These are phyloP conservation scores for Microstroma glucosiphilum DNA, from an alignment of 1,284 basidiomycete species.

Conservation along the genomic window DNA sequence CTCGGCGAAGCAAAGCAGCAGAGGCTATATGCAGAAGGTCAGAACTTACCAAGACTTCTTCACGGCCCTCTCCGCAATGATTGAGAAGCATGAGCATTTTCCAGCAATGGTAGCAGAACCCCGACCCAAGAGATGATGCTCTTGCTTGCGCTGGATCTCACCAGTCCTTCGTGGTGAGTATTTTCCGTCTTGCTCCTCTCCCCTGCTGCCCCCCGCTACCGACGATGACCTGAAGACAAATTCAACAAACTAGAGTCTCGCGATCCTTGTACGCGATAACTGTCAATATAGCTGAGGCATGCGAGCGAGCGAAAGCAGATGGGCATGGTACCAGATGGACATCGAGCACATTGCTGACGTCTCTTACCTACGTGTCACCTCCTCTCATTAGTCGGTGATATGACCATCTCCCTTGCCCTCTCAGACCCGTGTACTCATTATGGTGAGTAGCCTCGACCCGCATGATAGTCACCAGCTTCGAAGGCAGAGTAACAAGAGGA, in stretches of 20 bases:
- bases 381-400: not conserved
- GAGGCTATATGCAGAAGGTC: not conserved
- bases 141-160: not conserved
- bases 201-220: not conserved
- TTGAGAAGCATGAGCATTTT: too few relatives aligned
- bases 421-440: not conserved
- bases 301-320: slow-evolving; percentile 1
- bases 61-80: too few relatives aligned
- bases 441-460: not conserved
- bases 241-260: slow-evolving; percentile 9
- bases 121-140: not conserved
- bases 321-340: not conserved
- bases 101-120: not conserved
- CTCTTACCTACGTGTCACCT: not conserved
- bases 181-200: not conserved
- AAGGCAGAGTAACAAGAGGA: not conserved
- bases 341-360: not conserved
- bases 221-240: slow-evolving; percentile 1
- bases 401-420: not conserved
- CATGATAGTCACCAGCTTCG: not conserved
- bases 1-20: not conserved
- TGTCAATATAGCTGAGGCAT: not conserved
- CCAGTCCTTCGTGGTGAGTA: not conserved
- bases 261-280: slow-evolving; percentile 4
- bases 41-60: too few relatives aligned